Base-by-base conservation (phyloP, 768 basidiomycete species). In the Pleurotus cornucopiae region DNA sequence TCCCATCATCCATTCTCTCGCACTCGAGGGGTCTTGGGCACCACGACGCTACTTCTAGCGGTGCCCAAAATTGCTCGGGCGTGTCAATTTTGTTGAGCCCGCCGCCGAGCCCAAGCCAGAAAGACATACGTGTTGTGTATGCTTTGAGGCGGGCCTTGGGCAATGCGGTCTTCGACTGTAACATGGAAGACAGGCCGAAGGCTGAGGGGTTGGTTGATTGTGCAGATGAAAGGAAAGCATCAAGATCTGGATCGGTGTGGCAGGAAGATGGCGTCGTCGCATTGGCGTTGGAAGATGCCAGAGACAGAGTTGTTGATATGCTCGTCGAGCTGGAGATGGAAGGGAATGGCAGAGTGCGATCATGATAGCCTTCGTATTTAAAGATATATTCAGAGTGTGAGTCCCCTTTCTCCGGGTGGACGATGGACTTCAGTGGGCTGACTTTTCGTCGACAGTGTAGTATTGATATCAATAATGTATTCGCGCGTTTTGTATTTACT, bases 301-400 rank as follows among this genome's bases (percentile, higher is more conserved):
- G 85, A 56, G 90, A 91, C 67, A 71, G 77, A n/a, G 84, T 84
- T 37, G 87, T 90, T 46, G 90, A 92, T 71, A 74, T 86, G 74
- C 74, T 91, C 54, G 74, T 78, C 16, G 76, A 75, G 37, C 62
- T 68, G 25, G 77, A 77, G 64, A 67, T 75, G 60, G 46, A 56
- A 47, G 40, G 40, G 6, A 39, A 52, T 39, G 51, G 51, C n/a
- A 52, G 51, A 37, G 38, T n/a, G 21, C 51, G 51, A 5, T 52
- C 39, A 23, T 52, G 30, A 34, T 11, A 7, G 11, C 30, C 30
- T 34, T 34, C 30, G 9, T 11, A 34, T 34, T 11, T 34, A 9
- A 11, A 34, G 7, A 34, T 34, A 34, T 34, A 34, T 34, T n/a
- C n/a, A n/a, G n/a, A n/a, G 18, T 18, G 18, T 7, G 30, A 11